Evolutionary conservation across 129 eudicot species (phyloP).

Genomic region (Ambrosia artemisiifolia): DNA sequence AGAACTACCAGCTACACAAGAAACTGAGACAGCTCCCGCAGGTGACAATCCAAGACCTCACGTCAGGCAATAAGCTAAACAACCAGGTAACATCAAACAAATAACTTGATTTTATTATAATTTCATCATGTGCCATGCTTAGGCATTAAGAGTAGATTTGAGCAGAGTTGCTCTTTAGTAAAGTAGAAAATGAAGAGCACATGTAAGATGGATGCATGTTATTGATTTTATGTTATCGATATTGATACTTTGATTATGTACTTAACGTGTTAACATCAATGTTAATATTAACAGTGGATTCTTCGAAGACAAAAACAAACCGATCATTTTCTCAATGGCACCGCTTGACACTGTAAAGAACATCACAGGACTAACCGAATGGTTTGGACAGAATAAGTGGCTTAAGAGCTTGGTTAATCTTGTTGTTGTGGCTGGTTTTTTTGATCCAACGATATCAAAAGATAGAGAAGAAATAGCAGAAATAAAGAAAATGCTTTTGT

Average conservation of each 20-base stretch:
- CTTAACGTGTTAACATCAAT: not conserved
- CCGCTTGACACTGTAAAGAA: constrained; percentile 91
- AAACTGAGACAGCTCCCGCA: too few relatives aligned
- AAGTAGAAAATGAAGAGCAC: constrained; percentile 72
- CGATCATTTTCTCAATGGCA: constrained; percentile 96
- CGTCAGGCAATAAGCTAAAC: too few relatives aligned
- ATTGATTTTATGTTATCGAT: not conserved
- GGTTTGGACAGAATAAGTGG: constrained; percentile 85
- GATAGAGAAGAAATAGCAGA: constrained; percentile 97
- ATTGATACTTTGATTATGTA: not conserved
- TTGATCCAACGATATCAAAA: constrained; percentile 86
- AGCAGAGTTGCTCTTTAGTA: constrained; percentile 71
- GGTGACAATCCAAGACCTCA: too few relatives aligned
- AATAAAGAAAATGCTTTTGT: constrained; percentile 72
- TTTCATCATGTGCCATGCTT: too few relatives aligned
- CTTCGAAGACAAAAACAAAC: constrained; percentile 73
- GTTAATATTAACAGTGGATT: constrained; percentile 55
- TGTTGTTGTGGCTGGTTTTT: constrained; percentile 82
- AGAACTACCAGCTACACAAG: too few relatives aligned
- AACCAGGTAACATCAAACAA: too few relatives aligned
- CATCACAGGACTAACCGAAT: constrained; percentile 80
- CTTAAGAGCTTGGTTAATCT: constrained; percentile 81
- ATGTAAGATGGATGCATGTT: constrained; percentile 46
- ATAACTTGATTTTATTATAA: too few relatives aligned
- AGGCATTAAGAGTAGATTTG: too few relatives aligned